Percentiles rank a stretch among this genome's conserved stretches.
phyloP scores from a whole-genome alignment of 2,329 filamentous ascomycete species.

The Amauroascus verrucosus region DNA sequence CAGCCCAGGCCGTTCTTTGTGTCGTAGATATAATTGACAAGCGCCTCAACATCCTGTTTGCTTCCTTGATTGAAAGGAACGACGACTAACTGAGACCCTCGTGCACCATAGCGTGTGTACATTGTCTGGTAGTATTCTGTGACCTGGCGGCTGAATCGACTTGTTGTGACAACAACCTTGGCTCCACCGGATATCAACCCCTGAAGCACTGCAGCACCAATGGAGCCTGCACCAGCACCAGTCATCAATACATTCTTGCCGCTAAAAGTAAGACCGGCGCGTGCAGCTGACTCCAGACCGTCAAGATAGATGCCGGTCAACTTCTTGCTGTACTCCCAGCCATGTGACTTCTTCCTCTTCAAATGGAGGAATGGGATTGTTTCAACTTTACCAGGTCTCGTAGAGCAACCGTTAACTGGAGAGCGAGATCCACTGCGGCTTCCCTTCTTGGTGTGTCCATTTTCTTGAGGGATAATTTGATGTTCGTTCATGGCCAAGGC shows the following conservation, averaged over 20 bases:
- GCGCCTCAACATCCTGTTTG: conserved; percentile 91
- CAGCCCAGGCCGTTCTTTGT: conserved; percentile 91
- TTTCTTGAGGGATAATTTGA: conserved; percentile 87
- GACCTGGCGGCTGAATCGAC: conserved; percentile 89
- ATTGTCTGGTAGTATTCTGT: conserved; percentile 99
- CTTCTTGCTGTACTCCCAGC: conserved; percentile 99
- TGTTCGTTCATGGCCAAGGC: conserved; percentile 96
- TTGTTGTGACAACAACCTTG: conserved; percentile 93
- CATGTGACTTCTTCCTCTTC: conserved; percentile 94
- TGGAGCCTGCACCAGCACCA: conserved; percentile 92
- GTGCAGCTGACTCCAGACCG: conserved; percentile 79
- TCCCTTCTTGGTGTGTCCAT: conserved; percentile 51
- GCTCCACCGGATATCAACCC: conserved; percentile 93
- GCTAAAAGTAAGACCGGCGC: conserved; percentile 77
- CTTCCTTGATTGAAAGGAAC: conserved; percentile 99
- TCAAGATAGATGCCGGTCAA: conserved; percentile 88
- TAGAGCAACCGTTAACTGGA: conserved; percentile 7
- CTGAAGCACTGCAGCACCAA: conserved; percentile 92
- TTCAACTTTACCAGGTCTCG: conserved; percentile 66
- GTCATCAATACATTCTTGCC: conserved; percentile 98
- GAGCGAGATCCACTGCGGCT: conserved; percentile 39
- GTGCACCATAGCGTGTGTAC: conserved; percentile 88
- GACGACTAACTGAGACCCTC: conserved; percentile 91
- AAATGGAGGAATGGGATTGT: conserved; percentile 96
- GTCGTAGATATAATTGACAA: conserved; percentile 95